Evolutionary conservation across 192 early-diverging fungal species (phyloP), one percentile per base, ranked within the genome.

Genomic region (Diversispora epigaea): DNA sequence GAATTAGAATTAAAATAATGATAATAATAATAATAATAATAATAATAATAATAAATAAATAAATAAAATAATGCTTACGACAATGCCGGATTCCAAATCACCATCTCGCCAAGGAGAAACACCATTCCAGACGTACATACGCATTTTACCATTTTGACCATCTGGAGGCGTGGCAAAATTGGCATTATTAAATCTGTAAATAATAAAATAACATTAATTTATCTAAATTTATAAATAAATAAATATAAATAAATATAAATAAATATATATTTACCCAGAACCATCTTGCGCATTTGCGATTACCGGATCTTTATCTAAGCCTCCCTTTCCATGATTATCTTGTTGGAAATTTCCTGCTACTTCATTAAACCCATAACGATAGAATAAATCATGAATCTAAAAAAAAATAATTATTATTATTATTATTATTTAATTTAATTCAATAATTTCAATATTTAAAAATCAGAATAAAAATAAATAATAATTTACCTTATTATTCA

Each of bases 161-260:
- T 98, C 96, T 1, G 94, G 94, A 21, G 95, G 95, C 40, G 96
- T 96, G 9, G 94, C 93, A 87, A 98, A 98, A 79, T 96, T 95
- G 71, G 96, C 96, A 85, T 96, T 96, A 79, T 95, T 93, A 71
- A 86, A 89, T 57, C 69, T 71, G 17, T 19, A 58, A 55, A 6
- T 17, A 8, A 12, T 44, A 52, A 69, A 52, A 39, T 21, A 4
- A 43, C 43, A 41, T 41, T 43, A 17, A 41, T 64, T 41, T 64
- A 40, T 40, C 19, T 61, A 52, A 52, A 52, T 10, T 15, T 15
- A 52, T 1, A 4, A 10, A 10, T 3, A 22, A 32, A 25, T 25
- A 21, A 11, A 19, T 63, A 41, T 63, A 62, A 19, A 63, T 22
- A 58, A n/a, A 22, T 56, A 58, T 2, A n/a, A 58, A 7, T 58